phyloP scores from a whole-genome alignment of 495 filamentous ascomycete species.

The Xylaria cubensis region DNA sequence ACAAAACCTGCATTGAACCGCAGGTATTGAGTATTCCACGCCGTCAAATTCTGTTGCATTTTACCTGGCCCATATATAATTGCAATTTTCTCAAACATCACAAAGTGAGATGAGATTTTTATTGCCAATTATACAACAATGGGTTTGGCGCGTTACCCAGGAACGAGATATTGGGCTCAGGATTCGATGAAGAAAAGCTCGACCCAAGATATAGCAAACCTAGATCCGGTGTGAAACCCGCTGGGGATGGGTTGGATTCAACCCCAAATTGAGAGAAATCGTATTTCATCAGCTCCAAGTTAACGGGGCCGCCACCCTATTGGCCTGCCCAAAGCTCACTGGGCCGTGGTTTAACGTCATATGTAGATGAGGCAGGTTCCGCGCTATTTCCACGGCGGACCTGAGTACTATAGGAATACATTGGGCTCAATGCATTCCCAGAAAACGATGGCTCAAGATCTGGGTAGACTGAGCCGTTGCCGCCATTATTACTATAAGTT shows the following conservation, averaged over 20 bases:
- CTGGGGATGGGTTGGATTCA: background rate
- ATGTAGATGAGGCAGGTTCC: constrained; percentile 67
- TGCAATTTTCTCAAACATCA: background rate
- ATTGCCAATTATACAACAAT: background rate
- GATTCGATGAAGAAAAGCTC: background rate
- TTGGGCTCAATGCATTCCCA: constrained; percentile 61
- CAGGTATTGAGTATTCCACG: background rate
- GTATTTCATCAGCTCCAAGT: constrained; percentile 24
- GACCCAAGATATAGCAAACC: background rate
- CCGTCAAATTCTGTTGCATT: background rate
- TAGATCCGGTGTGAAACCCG: background rate
- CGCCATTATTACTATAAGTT: constrained; percentile 58
- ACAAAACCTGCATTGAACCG: background rate
- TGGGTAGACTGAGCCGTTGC: constrained; percentile 70
- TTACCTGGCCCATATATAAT: constrained; percentile 6
- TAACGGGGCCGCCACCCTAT: constrained; percentile 33
- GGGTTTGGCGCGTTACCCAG: background rate
- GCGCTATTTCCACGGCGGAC: constrained; percentile 73
- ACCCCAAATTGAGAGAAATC: background rate
- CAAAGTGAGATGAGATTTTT: background rate
- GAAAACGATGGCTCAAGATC: constrained; percentile 67
- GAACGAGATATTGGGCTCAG: background rate
- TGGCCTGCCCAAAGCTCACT: constrained; percentile 43
- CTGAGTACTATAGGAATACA: constrained; percentile 70
- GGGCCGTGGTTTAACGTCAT: constrained; percentile 64